Conservation (phyloP, 2,329 filamentous ascomycete genomes). For the Penicillium polonicum region DNA sequence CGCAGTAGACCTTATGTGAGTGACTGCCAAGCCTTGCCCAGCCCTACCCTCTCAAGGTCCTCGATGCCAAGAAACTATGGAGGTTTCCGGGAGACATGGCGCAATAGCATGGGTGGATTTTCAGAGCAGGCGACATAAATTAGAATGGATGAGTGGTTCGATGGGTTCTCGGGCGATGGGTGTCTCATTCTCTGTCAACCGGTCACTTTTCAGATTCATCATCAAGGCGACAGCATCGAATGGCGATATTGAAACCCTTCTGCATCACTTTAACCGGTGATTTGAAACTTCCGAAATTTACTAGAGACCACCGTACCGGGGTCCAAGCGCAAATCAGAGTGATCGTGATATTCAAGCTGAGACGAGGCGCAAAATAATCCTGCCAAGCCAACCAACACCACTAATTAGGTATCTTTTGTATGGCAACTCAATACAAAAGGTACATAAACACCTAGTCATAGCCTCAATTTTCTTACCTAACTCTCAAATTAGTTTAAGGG, state of each 20-base stretch:
- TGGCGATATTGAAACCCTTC: neutral
- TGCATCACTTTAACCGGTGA: neutral
- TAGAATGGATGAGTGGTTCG: neutral
- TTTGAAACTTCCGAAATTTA: neutral
- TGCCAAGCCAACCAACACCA: neutral
- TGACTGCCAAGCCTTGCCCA: constrained; percentile 1
- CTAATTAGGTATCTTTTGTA: neutral
- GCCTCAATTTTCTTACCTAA: neutral
- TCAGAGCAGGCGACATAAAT: neutral
- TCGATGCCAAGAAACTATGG: constrained; percentile 2
- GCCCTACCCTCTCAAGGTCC: constrained; percentile 4
- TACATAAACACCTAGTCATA: neutral
- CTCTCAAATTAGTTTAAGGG: neutral
- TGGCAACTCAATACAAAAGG: neutral
- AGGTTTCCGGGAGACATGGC: neutral
- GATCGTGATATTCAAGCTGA: neutral
- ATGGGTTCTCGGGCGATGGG: neutral
- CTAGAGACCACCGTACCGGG: neutral
- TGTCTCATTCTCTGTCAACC: too few relatives aligned
- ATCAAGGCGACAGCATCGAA: neutral
- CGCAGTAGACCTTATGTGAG: neutral
- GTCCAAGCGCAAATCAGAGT: neutral
- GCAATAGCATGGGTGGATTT: neutral
- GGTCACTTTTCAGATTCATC: neutral
- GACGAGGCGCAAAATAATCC: neutral